Conservation (phyloP, 2,329 filamentous ascomycete genomes). For the Fusarium equiseti region DNA sequence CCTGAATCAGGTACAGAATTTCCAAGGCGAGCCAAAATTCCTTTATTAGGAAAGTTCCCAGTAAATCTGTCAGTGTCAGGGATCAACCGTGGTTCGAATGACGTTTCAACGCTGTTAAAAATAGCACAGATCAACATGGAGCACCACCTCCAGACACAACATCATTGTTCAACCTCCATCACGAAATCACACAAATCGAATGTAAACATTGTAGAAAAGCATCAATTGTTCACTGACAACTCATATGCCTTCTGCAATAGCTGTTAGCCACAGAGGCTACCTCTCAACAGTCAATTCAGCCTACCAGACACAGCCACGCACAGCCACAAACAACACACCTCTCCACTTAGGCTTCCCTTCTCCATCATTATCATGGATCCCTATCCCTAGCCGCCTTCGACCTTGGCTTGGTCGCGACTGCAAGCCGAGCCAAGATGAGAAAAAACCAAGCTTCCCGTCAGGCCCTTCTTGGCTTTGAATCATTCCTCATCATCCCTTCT, state of each 20-base stretch:
- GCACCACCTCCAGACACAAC: neutral
- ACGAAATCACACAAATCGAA: neutral
- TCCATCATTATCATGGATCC: slow-evolving; percentile 24
- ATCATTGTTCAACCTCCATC: neutral
- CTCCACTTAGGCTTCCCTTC: slow-evolving; percentile 37
- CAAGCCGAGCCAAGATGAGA: slow-evolving; percentile 36
- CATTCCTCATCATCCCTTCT: slow-evolving; percentile 18
- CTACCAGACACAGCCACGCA: slow-evolving; percentile 23
- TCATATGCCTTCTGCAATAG: neutral
- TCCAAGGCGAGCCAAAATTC: neutral
- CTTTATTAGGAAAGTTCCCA: neutral
- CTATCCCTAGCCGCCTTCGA: slow-evolving; percentile 7
- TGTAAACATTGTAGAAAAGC: neutral
- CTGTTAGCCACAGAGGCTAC: neutral
- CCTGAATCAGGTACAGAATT: neutral
- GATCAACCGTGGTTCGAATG: neutral
- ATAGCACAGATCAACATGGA: slow-evolving; percentile 2
- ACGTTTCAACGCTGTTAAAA: neutral
- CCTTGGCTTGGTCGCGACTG: slow-evolving; percentile 31
- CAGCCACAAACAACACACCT: slow-evolving; percentile 33
- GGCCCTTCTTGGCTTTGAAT: slow-evolving; percentile 14
- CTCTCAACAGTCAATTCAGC: neutral
- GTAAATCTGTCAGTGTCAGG: slow-evolving; percentile 3
- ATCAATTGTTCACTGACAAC: neutral
- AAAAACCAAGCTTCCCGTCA: slow-evolving; percentile 27